Evolutionary conservation across 2,329 filamentous ascomycete species (phyloP).

Genomic region (Leptographium flavum): DNA sequence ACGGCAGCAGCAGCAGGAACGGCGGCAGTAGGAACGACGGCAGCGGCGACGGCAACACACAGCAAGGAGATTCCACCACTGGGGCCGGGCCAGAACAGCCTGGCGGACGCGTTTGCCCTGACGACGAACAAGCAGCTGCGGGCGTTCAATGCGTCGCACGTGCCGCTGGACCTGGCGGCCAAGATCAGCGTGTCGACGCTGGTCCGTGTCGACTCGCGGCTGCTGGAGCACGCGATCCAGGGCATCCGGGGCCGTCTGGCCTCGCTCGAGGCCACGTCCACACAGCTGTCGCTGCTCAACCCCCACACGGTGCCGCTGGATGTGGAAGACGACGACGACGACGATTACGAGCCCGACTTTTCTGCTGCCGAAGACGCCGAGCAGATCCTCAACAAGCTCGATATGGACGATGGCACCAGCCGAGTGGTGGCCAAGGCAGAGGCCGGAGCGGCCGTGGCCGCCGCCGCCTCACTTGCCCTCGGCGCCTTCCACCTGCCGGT

Average conservation of each 20-base stretch:
- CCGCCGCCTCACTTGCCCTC: conserved; percentile 42
- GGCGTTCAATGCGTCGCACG: conserved; percentile 67
- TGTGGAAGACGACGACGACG: conserved; percentile 61
- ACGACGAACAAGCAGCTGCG: conserved; percentile 61
- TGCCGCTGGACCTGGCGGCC: conserved; percentile 62
- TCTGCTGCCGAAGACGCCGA: conserved; percentile 62
- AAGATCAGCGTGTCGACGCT: conserved; percentile 74
- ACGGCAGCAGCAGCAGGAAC: conserved; percentile 5
- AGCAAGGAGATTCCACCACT: conserved; percentile 57
- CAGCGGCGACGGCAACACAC: conserved; percentile 20
- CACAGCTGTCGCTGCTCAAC: conserved; percentile 31
- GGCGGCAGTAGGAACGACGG: not conserved
- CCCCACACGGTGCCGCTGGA: conserved; percentile 46
- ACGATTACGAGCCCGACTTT: conserved; percentile 87
- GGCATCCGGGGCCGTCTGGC: conserved; percentile 38
- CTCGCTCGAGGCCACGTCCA: conserved; percentile 26
- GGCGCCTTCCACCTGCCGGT: conserved; percentile 69
- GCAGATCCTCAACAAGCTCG: conserved; percentile 64
- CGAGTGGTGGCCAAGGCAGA: conserved; percentile 19
- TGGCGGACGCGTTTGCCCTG: conserved; percentile 76
- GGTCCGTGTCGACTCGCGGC: conserved; percentile 51
- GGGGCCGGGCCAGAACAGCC: conserved; percentile 53
- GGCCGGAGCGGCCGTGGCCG: conserved; percentile 12
- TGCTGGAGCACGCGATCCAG: conserved; percentile 56
- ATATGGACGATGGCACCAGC: conserved; percentile 43